Conservation (phyloP, 2,329 filamentous ascomycete genomes). For the Nemania sp. region DNA sequence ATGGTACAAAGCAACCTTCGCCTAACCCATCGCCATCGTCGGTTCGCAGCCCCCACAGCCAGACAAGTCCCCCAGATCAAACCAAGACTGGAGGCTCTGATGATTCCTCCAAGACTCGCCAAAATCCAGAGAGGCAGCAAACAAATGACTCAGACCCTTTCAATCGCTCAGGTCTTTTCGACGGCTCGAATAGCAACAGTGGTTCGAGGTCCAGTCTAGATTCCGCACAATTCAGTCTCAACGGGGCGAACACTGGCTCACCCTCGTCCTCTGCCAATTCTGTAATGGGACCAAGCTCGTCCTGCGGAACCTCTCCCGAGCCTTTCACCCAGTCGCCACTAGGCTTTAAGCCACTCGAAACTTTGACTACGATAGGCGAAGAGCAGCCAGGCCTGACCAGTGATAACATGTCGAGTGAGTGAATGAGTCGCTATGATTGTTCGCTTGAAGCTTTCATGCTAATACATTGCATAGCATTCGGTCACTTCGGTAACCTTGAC, state of each 20-base stretch:
- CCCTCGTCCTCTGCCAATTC: slow-evolving; percentile 67
- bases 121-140: slow-evolving; percentile 43
- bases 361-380: slow-evolving; percentile 67
- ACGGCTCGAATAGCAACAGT: slow-evolving; percentile 47
- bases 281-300: slow-evolving; percentile 63
- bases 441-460: slow-evolving; percentile 8
- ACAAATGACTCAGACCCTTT: slow-evolving; percentile 44
- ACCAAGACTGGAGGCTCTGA: slow-evolving; percentile 41
- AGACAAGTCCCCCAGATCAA: slow-evolving; percentile 44
- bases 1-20: slow-evolving; percentile 26
- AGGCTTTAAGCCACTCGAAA: slow-evolving; percentile 66
- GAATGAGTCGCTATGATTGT: slow-evolving; percentile 28
- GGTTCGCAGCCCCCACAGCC: slow-evolving; percentile 38
- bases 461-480: slow-evolving; percentile 39
- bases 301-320: slow-evolving; percentile 79
- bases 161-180: slow-evolving; percentile 60
- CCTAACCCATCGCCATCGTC: slow-evolving; percentile 37
- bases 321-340: slow-evolving; percentile 73
- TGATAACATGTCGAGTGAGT: slow-evolving; percentile 53
- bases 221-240: slow-evolving; percentile 52
- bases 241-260: slow-evolving; percentile 64
- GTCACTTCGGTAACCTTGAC: slow-evolving; percentile 49
- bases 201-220: slow-evolving; percentile 57
- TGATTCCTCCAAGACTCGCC: slow-evolving; percentile 43
- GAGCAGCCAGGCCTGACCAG: slow-evolving; percentile 56